Evolutionary conservation across 176 grass and related monocot genomes (phyloP), one percentile per base, ranked within the genome.

Genomic region (Pontederia paniculata): DNA sequence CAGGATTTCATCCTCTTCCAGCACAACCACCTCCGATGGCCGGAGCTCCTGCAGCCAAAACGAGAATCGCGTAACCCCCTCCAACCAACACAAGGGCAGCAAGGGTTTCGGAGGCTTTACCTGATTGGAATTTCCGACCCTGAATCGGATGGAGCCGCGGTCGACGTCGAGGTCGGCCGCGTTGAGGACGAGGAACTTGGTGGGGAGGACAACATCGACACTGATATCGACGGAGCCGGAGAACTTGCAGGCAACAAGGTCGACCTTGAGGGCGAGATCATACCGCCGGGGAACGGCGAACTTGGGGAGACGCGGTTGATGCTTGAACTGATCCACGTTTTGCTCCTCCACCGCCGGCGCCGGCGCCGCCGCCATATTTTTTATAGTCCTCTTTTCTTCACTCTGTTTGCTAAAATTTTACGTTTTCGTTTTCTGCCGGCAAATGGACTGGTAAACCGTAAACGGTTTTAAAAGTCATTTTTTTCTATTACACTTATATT

Each of bases 101-200:
- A 15, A n/a, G 48, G 48, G 48, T n/a, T 50, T 6, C 15, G 20
- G 10, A 12, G 11, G 19, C 58, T 42, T 61, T 10, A 17, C 22
- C 28, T 37, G 12, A 15, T 17, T 9, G 3, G 58, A 44, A 12
- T 2, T 41, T 3, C 17, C 57, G 60, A 50, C 67, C 68, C 42
- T 72, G 64, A 78, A 80, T 22, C 58, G 74, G 52, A 95, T 54
- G 46, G 84, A 81, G 63, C 50, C 19, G 19, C 12, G 10, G 21
- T 80, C 73, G 37, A 89, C 5, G 46, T 71, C 10, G 66, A 89
- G 81, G 47, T 89, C 81, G 25, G 82, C 81, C 14, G 78, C 62
- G 19, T 95, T 85, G 60, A 95, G 76, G 58, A 89, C 85, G 57
- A 95, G 81, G 63, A 86, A 95, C 31, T 76, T 66, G 47, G 81